Percentiles rank a stretch among this genome's conserved stretches.
These are phyloP conservation scores for Talaromyces atroroseus DNA, from an alignment of 2,329 filamentous ascomycete genomes.

Conservation along the genomic window DNA sequence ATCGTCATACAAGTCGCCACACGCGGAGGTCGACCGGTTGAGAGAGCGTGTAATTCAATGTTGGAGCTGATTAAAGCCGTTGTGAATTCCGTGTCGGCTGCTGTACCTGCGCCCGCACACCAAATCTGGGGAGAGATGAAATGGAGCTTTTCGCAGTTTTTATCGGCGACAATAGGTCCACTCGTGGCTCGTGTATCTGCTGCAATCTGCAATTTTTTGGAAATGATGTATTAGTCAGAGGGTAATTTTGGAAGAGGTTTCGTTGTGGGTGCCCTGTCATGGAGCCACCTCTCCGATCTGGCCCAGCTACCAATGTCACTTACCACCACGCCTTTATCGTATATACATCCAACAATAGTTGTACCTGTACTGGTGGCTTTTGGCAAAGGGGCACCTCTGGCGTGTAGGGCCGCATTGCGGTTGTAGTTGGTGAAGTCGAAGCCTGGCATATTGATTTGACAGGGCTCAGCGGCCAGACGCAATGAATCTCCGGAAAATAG, in stretches of 20 bases:
- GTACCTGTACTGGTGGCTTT: conserved; percentile 98
- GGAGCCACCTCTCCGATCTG: not conserved
- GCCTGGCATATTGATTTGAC: conserved; percentile 68
- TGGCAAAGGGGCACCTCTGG: conserved; percentile 85
- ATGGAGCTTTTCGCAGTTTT: conserved; percentile 99
- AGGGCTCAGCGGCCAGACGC: conserved; percentile 14
- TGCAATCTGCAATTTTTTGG: conserved; percentile 61
- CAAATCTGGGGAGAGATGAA: conserved; percentile 98
- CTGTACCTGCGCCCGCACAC: conserved; percentile 96
- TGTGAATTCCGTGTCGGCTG: conserved; percentile 98
- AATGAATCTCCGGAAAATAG: conserved; percentile 1
- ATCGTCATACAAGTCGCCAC: conserved; percentile 99
- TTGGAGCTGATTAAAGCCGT: conserved; percentile 97
- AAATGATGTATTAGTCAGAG: conserved; percentile 14
- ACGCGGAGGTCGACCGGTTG: conserved; percentile 90
- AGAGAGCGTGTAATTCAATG: conserved; percentile 93
- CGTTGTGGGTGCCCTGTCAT: not conserved
- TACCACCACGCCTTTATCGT: conserved; percentile 90
- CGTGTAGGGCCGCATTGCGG: conserved; percentile 93
- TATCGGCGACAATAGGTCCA: conserved; percentile 97
- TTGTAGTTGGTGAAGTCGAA: conserved; percentile 99
- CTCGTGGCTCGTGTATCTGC: conserved; percentile 97
- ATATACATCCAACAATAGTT: conserved; percentile 97
- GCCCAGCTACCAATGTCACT: conserved; percentile 32
- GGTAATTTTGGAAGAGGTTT: not conserved